A percentile compares a stretch with the other conserved stretches of the same genome.
Conservation (phyloP, 352 stramenopile genomes). For the Phytophthora constricta region DNA sequence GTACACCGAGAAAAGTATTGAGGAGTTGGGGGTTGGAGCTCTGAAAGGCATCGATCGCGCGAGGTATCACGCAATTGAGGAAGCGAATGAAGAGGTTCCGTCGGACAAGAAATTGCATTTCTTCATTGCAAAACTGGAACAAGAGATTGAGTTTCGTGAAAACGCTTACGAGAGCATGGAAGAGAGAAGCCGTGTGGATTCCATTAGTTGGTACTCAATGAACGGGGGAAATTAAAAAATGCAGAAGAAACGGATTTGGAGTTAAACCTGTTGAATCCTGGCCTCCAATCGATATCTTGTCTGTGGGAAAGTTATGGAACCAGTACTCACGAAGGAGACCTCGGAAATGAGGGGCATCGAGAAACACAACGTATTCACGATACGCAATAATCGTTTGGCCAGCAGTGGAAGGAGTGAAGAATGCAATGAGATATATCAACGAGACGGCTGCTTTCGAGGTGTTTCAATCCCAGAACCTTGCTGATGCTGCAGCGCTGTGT, state of each 20-base stretch:
- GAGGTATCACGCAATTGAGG: slow-evolving; percentile 11
- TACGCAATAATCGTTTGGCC: slow-evolving; percentile 26
- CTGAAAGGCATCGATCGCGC: slow-evolving; percentile 28
- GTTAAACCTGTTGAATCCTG: slow-evolving; percentile 33
- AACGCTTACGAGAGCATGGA: not conserved
- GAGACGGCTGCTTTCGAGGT: not conserved
- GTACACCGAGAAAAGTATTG: slow-evolving; percentile 30
- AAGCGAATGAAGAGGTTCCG: slow-evolving; percentile 6
- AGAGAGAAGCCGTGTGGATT: not conserved
- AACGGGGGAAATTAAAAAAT: not conserved
- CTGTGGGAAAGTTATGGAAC: slow-evolving; percentile 24
- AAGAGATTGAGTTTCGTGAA: slow-evolving; percentile 16
- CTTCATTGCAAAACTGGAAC: slow-evolving; percentile 14
- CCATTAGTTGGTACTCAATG: slow-evolving; percentile 14
- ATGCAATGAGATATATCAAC: slow-evolving; percentile 13
- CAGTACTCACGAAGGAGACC: slow-evolving; percentile 18
- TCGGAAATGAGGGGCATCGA: slow-evolving; percentile 31
- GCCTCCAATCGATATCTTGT: slow-evolving; percentile 9
- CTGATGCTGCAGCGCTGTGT: not conserved
- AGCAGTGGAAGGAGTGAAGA: not conserved
- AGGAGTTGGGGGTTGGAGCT: slow-evolving; percentile 7
- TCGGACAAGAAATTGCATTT: slow-evolving; percentile 11
- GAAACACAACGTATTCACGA: slow-evolving; percentile 23
- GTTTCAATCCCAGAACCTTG: slow-evolving; percentile 5
- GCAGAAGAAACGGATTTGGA: not conserved